Evolutionary conservation across 75 land plant genomes (phyloP), one percentile per base, ranked within the genome.

Genomic region (Sequoia sempervirens): DNA sequence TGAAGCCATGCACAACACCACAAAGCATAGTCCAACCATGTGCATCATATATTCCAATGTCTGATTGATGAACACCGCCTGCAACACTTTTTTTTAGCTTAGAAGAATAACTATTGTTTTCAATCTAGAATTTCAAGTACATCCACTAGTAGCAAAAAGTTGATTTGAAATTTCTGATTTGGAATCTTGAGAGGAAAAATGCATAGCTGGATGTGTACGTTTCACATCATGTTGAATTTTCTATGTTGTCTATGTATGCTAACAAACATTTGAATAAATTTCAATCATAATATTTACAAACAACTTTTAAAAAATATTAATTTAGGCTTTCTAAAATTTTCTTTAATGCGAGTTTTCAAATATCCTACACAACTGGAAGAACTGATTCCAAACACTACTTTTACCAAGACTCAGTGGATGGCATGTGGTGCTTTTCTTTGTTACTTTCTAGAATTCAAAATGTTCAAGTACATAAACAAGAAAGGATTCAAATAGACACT

Each of bases 211-310:
- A 92, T 97, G 99, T 66, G 97, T 97, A 66, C 99, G 91, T 85
- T 92, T 92, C 56, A 97, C 97, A 90, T 97, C 99, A 66, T 97
- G 92, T 54, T 97, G 95, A 78, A 95, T 97, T 85, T 97, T 95
- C 84, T 97, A 97, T 28, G 90, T 85, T 80, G 95, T 92, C 84
- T 95, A 95, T 43, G 95, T 83, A 89, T 97, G 97, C 97, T 97
- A 86, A 13, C 69, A 78, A 81, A 84, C 41, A 54, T 50, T 41
- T 38, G 88, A 13, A 80, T 34, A 14, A 41, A 26, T 17, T 56
- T 20, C 18, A 47, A 76, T 50, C 20, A 45, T 36, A 76, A 10
- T 8, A 84, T 50, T 50, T 45, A 38, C 45, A 45, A 43, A 11
- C n/a, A 53, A 20, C 9, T 20, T 52, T 80, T 20, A 26, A 72